These are phyloP conservation scores for Ploettnerulaceae sp. DNA, from an alignment of 2,329 filamentous ascomycete species.

Conservation along the genomic window DNA sequence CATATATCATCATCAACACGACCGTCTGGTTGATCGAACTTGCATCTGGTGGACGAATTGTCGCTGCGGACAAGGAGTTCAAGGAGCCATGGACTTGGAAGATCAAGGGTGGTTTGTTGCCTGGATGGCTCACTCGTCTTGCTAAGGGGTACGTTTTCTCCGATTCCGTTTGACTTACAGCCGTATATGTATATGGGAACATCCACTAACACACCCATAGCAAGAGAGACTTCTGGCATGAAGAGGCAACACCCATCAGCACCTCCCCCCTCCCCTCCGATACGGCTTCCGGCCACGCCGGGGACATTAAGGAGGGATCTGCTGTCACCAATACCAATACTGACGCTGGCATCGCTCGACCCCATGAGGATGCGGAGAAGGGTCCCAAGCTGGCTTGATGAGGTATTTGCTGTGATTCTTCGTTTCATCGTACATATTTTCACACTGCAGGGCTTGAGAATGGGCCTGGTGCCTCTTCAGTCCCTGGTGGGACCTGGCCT, in stretches of 20 bases:
- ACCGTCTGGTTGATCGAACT: constrained; percentile 64
- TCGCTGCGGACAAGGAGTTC: constrained; percentile 68
- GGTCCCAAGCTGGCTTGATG: constrained; percentile 5
- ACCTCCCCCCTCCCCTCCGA: not conserved
- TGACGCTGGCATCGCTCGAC: too few species aligned
- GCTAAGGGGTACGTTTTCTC: constrained; percentile 37
- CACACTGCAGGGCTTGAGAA: not conserved
- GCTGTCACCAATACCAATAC: not conserved
- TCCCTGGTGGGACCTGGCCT: too few species aligned
- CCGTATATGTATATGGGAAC: not conserved
- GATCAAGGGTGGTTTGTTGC: constrained; percentile 70
- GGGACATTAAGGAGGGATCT: not conserved
- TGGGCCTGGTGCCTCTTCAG: too few species aligned
- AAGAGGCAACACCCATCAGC: constrained; percentile 2
- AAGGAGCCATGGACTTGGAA: constrained; percentile 79
- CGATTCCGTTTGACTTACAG: not conserved
- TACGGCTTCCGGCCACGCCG: not conserved
- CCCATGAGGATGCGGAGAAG: constrained; percentile 1
- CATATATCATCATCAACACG: constrained; percentile 72
- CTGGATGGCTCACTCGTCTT: constrained; percentile 65
- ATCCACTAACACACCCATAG: not conserved
- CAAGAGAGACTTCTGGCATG: constrained; percentile 25
- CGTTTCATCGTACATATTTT: not conserved
- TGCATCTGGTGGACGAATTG: constrained; percentile 61
- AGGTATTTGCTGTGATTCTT: not conserved